A percentile compares a stretch with the other conserved stretches of the same genome.
Conservation (phyloP, 2,329 filamentous ascomycete genomes). For the Paraphoma sp. region DNA sequence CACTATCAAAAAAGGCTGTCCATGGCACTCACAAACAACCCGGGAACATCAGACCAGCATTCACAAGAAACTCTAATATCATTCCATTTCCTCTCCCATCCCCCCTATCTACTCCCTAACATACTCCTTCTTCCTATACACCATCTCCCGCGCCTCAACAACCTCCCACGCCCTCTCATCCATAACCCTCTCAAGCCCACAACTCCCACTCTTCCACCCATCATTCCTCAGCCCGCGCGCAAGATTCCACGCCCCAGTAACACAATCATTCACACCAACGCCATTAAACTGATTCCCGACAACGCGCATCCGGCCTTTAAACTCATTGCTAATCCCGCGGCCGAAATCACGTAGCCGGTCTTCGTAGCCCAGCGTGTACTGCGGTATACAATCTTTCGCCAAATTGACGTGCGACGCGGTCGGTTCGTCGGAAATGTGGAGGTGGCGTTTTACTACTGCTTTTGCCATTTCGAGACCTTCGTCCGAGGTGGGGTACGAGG, state of each 20-base stretch:
- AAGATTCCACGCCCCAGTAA: slow-evolving; percentile 64
- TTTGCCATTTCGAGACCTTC: slow-evolving; percentile 75
- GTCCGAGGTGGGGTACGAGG: slow-evolving; percentile 67
- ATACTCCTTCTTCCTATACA: slow-evolving; percentile 9
- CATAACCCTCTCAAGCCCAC: slow-evolving; percentile 30
- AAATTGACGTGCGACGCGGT: slow-evolving; percentile 67
- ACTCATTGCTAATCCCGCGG: slow-evolving; percentile 63
- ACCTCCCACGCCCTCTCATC: slow-evolving; percentile 22
- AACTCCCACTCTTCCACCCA: slow-evolving; percentile 36
- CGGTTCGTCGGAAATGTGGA: slow-evolving; percentile 71
- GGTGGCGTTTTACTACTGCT: slow-evolving; percentile 72
- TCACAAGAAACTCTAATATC: no score
- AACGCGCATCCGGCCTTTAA: slow-evolving; percentile 69
- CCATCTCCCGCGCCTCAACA: slow-evolving; percentile 11
- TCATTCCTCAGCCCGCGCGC: slow-evolving; percentile 47
- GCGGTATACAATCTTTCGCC: slow-evolving; percentile 81
- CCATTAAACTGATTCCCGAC: slow-evolving; percentile 57
- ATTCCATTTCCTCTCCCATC: neutral
- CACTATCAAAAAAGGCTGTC: no score
- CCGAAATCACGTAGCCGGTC: slow-evolving; percentile 63
- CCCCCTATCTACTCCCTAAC: neutral
- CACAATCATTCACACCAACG: slow-evolving; percentile 58
- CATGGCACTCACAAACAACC: no score
- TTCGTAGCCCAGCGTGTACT: slow-evolving; percentile 83
- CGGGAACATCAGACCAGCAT: no score